These are phyloP conservation scores for Tetramitus jugosus DNA, from an alignment of 208 protist species.

Conservation along the genomic window DNA sequence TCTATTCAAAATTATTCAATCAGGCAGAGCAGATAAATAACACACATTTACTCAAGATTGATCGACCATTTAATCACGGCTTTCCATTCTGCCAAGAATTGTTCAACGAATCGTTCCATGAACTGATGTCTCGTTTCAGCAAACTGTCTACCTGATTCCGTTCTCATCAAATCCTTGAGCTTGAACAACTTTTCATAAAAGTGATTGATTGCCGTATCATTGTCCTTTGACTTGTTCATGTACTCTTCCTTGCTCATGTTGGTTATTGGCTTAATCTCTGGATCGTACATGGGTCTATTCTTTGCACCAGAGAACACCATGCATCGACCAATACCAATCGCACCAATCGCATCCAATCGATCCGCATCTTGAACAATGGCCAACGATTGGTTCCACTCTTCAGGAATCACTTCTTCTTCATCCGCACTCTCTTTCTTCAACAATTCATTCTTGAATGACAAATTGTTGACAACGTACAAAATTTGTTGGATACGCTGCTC, in stretches of 20 bases:
- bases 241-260: constrained; percentile 40
- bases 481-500: constrained; percentile 22
- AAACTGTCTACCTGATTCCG: constrained; percentile 40
- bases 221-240: constrained; percentile 23
- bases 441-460: constrained; percentile 24
- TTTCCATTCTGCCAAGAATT: constrained; percentile 40
- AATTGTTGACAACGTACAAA: constrained; percentile 20
- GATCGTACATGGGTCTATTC: neutral
- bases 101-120: constrained; percentile 43
- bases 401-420: no score
- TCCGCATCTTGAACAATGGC: constrained; percentile 47
- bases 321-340: constrained; percentile 39
- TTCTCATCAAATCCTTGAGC: constrained; percentile 56
- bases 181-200: constrained; percentile 56
- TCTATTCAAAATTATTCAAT: constrained; percentile 69
- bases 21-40: constrained; percentile 37
- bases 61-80: no score
- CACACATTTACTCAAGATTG: no score
- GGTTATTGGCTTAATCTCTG: neutral
- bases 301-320: constrained; percentile 33
- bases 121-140: constrained; percentile 42
- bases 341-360: constrained; percentile 48
- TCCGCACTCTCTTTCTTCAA: neutral
- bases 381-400: no score
- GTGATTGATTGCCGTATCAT: constrained; percentile 46